Base-by-base conservation (phyloP, 495 filamentous ascomycete species). In the Pseudevernia furfuracea region DNA sequence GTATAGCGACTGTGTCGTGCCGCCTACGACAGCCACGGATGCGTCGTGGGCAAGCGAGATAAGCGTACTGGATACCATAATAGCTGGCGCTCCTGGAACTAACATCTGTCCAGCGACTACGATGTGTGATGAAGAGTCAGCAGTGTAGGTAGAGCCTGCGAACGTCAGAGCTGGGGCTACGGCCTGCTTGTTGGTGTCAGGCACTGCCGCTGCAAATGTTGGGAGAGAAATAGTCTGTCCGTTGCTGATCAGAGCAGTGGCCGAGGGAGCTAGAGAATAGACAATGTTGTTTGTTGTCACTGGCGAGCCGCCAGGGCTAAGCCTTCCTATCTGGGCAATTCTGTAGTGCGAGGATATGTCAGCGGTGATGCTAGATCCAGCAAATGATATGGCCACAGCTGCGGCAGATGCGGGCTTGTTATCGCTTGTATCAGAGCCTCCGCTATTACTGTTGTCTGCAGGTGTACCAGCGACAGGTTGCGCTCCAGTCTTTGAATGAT, bases 31-130 rank as follows among this genome's bases (percentile, higher is more conserved):
- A 12, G 61, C 61, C 30, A 63, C 52, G 25, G n/a, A 8, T 7
- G 44, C 60, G 25, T n/a, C 41, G 3, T 48, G 53, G 12, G 55
- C 63, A 5, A 68, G 36, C 12, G 66, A 66, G 17, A 68, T 55
- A 15, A 57, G 57, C 23, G 66, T 68, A 32, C 63, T 58, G 11
- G 55, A 60, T 17, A 68, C 62, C 4, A 30, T 61, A 19, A 66
- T 55, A 3, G 53, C 61, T 41, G 59, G 52, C 5, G 32, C 60
- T 23, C 60, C 60, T 3, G 60, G 46, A 38, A 49, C 34, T 39
- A 62, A 0, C 10, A 46, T 55, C 36, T 62, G 60, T 5, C 60
- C 60, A 1, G 60, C 60, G 14, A 62, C 23, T 49, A 62, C 23
- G n/a, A 62, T 52, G 34, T 41, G 21, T 28, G 60, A 62, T 10